Evolutionary conservation across 306 rosid species (phyloP), one percentile per base, ranked within the genome.

Genomic region (Casuarina glauca): DNA sequence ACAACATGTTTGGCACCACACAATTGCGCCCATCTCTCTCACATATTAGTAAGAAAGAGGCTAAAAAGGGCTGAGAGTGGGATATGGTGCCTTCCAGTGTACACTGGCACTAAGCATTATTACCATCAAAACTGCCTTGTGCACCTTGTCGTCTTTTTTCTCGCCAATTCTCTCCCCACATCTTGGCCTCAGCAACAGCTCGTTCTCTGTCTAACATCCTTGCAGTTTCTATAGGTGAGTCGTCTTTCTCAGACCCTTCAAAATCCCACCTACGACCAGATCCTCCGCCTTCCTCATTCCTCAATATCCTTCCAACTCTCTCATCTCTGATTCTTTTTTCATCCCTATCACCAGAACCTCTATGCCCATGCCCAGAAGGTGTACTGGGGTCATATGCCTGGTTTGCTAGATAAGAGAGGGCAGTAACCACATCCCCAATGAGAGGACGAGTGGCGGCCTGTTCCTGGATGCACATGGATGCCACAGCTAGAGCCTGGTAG

Each of bases 121-220:
- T 76, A 39, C 84, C 96, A 72, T 93, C 97, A 80, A 91, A 91
- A 85, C 88, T 93, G 51, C 89, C 91, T 69, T 84, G 87, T 76
- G 82, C 87, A 70, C 82, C 84, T 82, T 88, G 91, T 54, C 93
- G 79, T 77, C 97, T 82, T 75, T 93, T 88, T 67, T 93, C 96
- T 73, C 97, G 88, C 94, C 84, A 89, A 82, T 93, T 93, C 87
- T 93, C 96, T 69, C 96, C 97, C 97, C 97, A 93, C 94, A 88
- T 85, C 87, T 91, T 93, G 41, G 97, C 97, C 84, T 93, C 97
- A 13, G 97, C 97, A 43, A 93, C 97, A 6, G 96, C 94, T 26
- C 97, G 91, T 80, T 93, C 94, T 82, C 97, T 88, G 41, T 89
- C 96, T 75, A 87, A 74, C 79, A 93, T 91, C 81, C 90, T 82